Percentiles rank a stretch among this genome's conserved stretches.
Conservation (phyloP, 2,329 filamentous ascomycete species). For the Verticillium alfalfae region DNA sequence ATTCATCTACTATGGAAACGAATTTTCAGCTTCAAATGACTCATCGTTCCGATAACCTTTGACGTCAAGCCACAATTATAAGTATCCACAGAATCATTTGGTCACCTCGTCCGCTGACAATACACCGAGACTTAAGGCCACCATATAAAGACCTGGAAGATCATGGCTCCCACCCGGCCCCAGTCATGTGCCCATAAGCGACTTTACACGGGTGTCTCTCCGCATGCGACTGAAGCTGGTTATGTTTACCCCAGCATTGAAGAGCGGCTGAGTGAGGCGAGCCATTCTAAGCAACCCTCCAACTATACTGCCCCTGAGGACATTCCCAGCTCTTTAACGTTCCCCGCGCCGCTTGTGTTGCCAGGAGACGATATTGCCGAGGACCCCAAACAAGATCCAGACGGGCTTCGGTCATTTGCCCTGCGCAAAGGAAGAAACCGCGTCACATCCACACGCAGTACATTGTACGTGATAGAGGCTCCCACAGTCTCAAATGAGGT, state of each 20-base stretch:
- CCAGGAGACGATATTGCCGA: conserved; percentile 53
- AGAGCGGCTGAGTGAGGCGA: background rate
- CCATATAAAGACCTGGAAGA: background rate
- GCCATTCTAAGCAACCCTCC: background rate
- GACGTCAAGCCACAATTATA: too few species aligned
- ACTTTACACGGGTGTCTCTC: background rate
- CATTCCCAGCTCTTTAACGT: conserved; percentile 28
- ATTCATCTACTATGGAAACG: background rate
- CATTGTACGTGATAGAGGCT: conserved; percentile 47
- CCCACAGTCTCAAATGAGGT: conserved; percentile 33
- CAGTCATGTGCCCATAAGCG: background rate
- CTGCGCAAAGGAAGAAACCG: conserved; percentile 39
- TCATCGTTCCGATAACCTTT: background rate
- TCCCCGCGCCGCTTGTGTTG: conserved; percentile 54
- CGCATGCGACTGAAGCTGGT: background rate
- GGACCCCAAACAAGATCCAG: conserved; percentile 44
- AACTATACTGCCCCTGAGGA: conserved; percentile 19
- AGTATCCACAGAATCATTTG: too few species aligned
- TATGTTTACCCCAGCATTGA: background rate
- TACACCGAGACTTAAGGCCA: background rate
- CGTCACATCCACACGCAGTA: conserved; percentile 36
- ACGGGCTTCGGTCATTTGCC: conserved; percentile 48
- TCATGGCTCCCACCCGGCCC: background rate
- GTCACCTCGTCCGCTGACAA: too few species aligned
- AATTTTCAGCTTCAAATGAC: background rate